phyloP scores from a whole-genome alignment of 805 yeast genomes.

The Metschnikowia gruessii region DNA sequence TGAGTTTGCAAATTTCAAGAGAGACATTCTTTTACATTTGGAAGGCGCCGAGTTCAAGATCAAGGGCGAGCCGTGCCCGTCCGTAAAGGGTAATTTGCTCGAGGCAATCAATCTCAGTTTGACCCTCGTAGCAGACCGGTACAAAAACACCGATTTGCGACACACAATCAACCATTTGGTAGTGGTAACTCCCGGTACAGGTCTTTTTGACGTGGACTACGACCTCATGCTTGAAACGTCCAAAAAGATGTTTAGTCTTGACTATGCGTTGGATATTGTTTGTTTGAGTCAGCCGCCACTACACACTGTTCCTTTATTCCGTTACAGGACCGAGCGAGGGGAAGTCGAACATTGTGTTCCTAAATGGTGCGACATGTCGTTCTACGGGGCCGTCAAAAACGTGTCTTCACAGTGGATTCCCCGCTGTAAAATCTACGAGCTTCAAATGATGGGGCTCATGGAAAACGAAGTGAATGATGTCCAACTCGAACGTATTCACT shows the following conservation, averaged over 20 bases:
- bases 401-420: constrained; percentile 75
- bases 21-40: constrained; percentile 59
- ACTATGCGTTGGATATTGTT: constrained; percentile 82
- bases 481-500: constrained; percentile 57
- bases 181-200: constrained; percentile 88
- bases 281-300: constrained; percentile 89
- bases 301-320: constrained; percentile 85
- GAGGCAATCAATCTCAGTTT: constrained; percentile 87
- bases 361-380: constrained; percentile 92
- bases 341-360: constrained; percentile 76
- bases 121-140: constrained; percentile 70
- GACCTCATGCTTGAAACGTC: constrained; percentile 73
- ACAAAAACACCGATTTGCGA: constrained; percentile 79
- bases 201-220: constrained; percentile 87
- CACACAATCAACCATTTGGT: constrained; percentile 91
- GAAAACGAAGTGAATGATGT: constrained; percentile 80
- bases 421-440: constrained; percentile 86
- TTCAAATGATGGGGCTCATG: constrained; percentile 98
- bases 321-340: constrained; percentile 54
- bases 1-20: constrained; percentile 80
- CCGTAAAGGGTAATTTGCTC: constrained; percentile 83
- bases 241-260: constrained; percentile 69
- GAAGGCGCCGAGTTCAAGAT: constrained; percentile 35
- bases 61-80: constrained; percentile 64
- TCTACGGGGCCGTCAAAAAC: constrained; percentile 64